phyloP scores from a whole-genome alignment of 2,329 filamentous ascomycete species.

The Aspergillus sp. region DNA sequence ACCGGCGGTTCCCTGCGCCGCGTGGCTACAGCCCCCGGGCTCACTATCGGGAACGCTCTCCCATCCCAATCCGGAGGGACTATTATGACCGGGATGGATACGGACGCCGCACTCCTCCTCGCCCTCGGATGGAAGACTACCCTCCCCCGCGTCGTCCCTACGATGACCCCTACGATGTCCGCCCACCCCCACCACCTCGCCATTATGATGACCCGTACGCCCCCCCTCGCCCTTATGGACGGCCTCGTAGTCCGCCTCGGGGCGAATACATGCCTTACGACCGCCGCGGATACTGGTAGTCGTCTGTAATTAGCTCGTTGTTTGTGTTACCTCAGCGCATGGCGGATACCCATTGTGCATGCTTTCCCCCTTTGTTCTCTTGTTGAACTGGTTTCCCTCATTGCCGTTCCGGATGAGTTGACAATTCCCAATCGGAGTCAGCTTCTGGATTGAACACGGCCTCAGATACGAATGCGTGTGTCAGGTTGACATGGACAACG shows the following conservation, averaged over 20 bases:
- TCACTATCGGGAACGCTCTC: constrained; percentile 83
- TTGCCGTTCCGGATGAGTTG: constrained; percentile 4
- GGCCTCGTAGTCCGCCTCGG: constrained; percentile 46
- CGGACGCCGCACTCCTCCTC: constrained; percentile 77
- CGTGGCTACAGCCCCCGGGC: constrained; percentile 83
- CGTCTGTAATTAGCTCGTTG: constrained; percentile 15
- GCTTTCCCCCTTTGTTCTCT: constrained; percentile 7
- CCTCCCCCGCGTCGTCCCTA: constrained; percentile 58
- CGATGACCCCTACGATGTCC: constrained; percentile 62
- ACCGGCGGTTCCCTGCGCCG: constrained; percentile 75
- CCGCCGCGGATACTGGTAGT: constrained; percentile 49
- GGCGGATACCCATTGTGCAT: constrained; percentile 28
- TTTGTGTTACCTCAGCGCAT: constrained; percentile 20
- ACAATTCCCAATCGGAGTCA: background rate
- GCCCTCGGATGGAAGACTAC: constrained; percentile 78
- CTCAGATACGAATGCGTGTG: constrained; percentile 1
- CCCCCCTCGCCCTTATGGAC: constrained; percentile 55
- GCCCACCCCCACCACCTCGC: constrained; percentile 53
- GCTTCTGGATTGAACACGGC: constrained; percentile 4
- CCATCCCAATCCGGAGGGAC: constrained; percentile 69
- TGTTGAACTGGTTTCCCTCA: constrained; percentile 8
- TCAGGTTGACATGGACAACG: constrained; percentile 2
- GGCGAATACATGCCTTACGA: constrained; percentile 47
- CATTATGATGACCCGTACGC: constrained; percentile 62
- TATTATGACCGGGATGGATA: constrained; percentile 83